Percentiles rank a stretch among this genome's conserved stretches.
Evolutionary conservation across 228 moss, liverwort and hornwort genomes (phyloP).

Genomic region (Sphagnum fallax): DNA sequence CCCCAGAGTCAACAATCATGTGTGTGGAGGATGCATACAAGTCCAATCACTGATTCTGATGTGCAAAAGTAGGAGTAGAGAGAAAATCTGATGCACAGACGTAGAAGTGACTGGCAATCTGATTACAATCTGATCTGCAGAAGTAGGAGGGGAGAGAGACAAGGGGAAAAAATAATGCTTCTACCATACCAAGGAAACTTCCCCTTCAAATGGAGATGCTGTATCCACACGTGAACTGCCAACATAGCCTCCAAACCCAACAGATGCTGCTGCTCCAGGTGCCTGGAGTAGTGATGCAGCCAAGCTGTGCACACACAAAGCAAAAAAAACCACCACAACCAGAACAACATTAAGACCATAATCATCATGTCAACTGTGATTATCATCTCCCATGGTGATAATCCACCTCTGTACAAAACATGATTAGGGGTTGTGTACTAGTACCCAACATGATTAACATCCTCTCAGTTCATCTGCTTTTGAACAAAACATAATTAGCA

Average conservation of each 20-base stretch:
- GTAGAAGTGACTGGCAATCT: not conserved
- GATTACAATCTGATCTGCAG: not conserved
- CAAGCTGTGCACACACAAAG: slow-evolving; percentile 32
- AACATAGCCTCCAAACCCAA: slow-evolving; percentile 82
- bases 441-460: not conserved
- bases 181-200: slow-evolving; percentile 43
- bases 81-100: too few species aligned
- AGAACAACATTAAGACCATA: not conserved
- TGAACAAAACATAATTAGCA: not conserved
- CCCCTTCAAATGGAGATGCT: slow-evolving; percentile 41
- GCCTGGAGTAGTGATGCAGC: slow-evolving; percentile 59
- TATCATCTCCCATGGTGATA: not conserved
- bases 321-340: not conserved
- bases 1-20: too few species aligned
- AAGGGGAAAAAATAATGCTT: too few species aligned
- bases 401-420: not conserved
- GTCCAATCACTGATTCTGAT: too few species aligned
- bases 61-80: too few species aligned
- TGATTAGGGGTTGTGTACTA: not conserved
- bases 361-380: not conserved
- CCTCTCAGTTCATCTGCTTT: not conserved
- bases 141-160: slow-evolving; percentile 1
- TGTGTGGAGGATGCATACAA: too few species aligned
- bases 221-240: slow-evolving; percentile 61
- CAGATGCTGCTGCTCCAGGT: slow-evolving; percentile 43